These are phyloP conservation scores for Hymenoscyphus linearis DNA, from an alignment of 2,329 filamentous ascomycete species.

Conservation along the genomic window DNA sequence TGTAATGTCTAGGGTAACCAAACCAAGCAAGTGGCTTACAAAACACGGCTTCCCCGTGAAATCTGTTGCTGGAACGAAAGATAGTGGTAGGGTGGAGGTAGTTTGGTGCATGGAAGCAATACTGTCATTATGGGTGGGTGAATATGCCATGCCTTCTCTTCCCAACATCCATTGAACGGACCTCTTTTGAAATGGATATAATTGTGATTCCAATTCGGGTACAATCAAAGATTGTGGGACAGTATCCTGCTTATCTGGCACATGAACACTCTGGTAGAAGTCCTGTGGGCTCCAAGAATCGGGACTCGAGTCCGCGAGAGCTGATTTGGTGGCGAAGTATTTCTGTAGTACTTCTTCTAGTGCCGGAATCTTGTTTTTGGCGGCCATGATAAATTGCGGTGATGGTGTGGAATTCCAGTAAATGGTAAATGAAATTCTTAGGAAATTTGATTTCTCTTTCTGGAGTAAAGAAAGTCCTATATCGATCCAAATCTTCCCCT, in stretches of 20 bases:
- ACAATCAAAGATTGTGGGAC: constrained; percentile 38
- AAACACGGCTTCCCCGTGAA: constrained; percentile 43
- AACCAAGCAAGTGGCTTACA: constrained; percentile 59
- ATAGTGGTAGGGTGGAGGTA: constrained; percentile 24
- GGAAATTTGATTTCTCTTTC: constrained; percentile 16
- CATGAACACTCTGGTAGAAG: constrained; percentile 67
- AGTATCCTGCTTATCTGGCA: constrained; percentile 45
- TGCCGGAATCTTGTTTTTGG: constrained; percentile 13
- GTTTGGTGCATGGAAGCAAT: background rate
- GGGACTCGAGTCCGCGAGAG: constrained; percentile 11
- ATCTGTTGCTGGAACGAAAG: constrained; percentile 44
- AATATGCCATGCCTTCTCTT: constrained; percentile 57
- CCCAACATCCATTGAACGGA: constrained; percentile 65
- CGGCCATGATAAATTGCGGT: constrained; percentile 16
- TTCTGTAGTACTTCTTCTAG: constrained; percentile 25
- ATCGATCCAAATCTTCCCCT: constrained; percentile 29
- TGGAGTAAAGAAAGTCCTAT: constrained; percentile 21
- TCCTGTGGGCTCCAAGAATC: constrained; percentile 43
- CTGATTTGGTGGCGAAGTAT: constrained; percentile 23
- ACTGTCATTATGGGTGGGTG: constrained; percentile 9
- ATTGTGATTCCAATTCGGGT: constrained; percentile 40
- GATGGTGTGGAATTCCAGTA: constrained; percentile 30
- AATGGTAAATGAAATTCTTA: constrained; percentile 25
- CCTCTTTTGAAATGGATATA: constrained; percentile 70
- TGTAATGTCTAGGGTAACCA: constrained; percentile 46